These are phyloP conservation scores for Gomphus sp. DNA, from an alignment of 1,284 basidiomycete genomes.

Conservation along the genomic window DNA sequence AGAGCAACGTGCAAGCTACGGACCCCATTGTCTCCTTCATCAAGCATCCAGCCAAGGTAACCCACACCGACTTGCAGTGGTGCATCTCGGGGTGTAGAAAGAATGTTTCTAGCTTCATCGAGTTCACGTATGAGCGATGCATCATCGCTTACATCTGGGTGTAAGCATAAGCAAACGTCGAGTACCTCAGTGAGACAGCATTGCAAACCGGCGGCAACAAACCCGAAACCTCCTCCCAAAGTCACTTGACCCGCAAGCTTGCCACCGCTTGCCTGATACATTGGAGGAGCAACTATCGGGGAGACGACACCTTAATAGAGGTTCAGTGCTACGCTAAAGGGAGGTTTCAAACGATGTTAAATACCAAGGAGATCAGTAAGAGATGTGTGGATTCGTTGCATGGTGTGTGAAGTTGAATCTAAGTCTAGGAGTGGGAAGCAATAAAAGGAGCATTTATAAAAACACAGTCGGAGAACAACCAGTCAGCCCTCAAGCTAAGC, in stretches of 20 bases:
- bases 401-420: not conserved
- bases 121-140: slow-evolving; percentile 1
- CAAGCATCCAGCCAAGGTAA: slow-evolving; percentile 63
- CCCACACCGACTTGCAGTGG: slow-evolving; percentile 42
- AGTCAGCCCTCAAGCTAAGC: too few species aligned
- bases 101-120: not conserved
- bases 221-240: slow-evolving; percentile 62
- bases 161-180: not conserved
- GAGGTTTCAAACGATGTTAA: not conserved
- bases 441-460: too few species aligned
- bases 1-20: slow-evolving; percentile 43
- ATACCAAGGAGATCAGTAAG: slow-evolving; percentile 4
- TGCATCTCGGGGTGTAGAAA: slow-evolving; percentile 17
- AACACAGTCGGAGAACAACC: too few species aligned
- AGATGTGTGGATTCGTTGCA: slow-evolving; percentile 1
- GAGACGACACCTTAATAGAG: slow-evolving; percentile 34
- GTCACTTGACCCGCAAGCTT: slow-evolving; percentile 53
- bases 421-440: too few species aligned
- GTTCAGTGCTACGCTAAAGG: not conserved
- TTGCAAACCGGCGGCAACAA: slow-evolving; percentile 51
- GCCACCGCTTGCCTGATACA: slow-evolving; percentile 60
- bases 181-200: too few species aligned
- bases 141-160: not conserved
- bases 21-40: slow-evolving; percentile 24
- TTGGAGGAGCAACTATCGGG: slow-evolving; percentile 55